phyloP scores from a whole-genome alignment of 2,329 filamentous ascomycete genomes.

The Penicillium sp. region DNA sequence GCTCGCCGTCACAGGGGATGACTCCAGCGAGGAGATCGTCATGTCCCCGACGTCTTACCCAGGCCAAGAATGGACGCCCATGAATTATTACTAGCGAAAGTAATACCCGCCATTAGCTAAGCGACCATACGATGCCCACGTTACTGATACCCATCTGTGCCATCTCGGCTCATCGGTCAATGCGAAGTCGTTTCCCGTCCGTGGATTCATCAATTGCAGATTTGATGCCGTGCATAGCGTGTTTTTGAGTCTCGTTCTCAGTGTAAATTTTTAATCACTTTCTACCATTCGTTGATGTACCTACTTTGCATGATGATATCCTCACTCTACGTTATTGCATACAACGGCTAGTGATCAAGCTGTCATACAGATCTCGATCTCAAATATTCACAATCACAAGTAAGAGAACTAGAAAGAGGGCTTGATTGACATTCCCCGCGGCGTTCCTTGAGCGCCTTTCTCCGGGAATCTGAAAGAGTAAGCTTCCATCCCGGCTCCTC shows the following conservation, averaged over 20 bases:
- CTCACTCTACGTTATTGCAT: background rate
- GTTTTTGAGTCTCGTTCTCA: background rate
- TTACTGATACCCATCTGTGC: background rate
- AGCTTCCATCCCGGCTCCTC: too few relatives aligned
- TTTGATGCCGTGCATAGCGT: background rate
- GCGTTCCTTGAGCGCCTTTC: background rate
- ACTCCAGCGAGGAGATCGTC: slow-evolving; percentile 47
- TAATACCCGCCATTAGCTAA: background rate
- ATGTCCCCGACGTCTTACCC: slow-evolving; percentile 54
- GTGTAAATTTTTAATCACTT: background rate
- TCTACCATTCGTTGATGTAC: background rate
- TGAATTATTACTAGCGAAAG: slow-evolving; percentile 14
- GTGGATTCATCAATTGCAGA: background rate
- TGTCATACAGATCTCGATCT: too few relatives aligned
- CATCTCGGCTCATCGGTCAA: background rate
- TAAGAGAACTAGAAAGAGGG: background rate
- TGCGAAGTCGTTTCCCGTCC: background rate
- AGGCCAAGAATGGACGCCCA: slow-evolving; percentile 50
- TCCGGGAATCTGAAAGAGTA: too few relatives aligned
- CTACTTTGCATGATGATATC: background rate
- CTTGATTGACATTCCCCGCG: background rate
- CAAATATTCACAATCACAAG: too few relatives aligned
- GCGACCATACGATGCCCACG: slow-evolving; percentile 1
- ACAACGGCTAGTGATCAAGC: background rate
- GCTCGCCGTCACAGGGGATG: slow-evolving; percentile 36